Percentiles rank a stretch among this genome's conserved stretches.
These are phyloP conservation scores for Cudoniella acicularis DNA, from an alignment of 495 filamentous ascomycete genomes.

Conservation along the genomic window DNA sequence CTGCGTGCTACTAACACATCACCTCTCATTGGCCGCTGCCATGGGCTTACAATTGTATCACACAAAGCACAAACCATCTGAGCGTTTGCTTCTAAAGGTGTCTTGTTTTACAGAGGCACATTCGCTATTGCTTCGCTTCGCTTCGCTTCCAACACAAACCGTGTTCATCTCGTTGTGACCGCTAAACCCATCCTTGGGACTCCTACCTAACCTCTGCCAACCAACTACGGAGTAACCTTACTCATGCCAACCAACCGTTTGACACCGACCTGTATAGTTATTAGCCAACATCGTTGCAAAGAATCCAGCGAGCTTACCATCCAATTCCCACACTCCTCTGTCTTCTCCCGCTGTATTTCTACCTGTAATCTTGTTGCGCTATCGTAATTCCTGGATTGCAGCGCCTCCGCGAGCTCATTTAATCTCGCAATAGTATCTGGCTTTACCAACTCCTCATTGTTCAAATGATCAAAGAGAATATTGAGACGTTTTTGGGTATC, in stretches of 20 bases:
- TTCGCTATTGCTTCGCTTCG: too few relatives aligned
- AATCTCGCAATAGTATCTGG: slow-evolving; percentile 70
- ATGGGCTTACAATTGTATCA: too few relatives aligned
- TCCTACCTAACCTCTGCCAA: not conserved
- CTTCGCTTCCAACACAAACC: too few relatives aligned
- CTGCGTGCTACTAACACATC: too few relatives aligned
- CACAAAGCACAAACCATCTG: not conserved
- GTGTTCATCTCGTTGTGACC: too few relatives aligned
- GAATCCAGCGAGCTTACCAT: slow-evolving; percentile 66
- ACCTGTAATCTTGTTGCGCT: slow-evolving; percentile 72
- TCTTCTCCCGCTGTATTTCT: slow-evolving; percentile 77
- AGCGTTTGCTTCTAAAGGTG: not conserved
- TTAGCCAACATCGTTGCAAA: slow-evolving; percentile 2
- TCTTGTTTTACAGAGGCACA: not conserved
- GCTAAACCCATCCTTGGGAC: not conserved
- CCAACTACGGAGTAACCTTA: slow-evolving; percentile 58
- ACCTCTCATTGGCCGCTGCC: not conserved
- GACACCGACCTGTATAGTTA: slow-evolving; percentile 67
- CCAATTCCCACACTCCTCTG: slow-evolving; percentile 86
- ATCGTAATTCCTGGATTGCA: slow-evolving; percentile 71
- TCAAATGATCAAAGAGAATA: slow-evolving; percentile 91
- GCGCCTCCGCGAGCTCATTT: slow-evolving; percentile 57
- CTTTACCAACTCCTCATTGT: slow-evolving; percentile 87
- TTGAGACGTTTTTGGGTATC: slow-evolving; percentile 90
- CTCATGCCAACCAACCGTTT: slow-evolving; percentile 93